Percentiles rank a stretch among this genome's conserved stretches.
Evolutionary conservation across 176 grass and related monocot genomes (phyloP).

Genomic region (Pontederia crassipes): DNA sequence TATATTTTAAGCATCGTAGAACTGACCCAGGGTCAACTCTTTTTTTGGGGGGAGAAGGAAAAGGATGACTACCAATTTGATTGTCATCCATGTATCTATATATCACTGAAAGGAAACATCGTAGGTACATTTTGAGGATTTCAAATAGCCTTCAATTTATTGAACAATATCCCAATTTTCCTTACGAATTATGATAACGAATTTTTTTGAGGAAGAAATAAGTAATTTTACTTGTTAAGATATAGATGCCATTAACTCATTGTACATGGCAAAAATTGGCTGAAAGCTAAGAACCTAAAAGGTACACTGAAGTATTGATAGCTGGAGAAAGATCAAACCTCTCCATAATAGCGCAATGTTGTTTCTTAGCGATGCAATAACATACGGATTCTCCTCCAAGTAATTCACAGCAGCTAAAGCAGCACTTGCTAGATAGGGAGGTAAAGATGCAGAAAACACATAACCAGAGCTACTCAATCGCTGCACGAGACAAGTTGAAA

Average conservation of each 20-base stretch:
- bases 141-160: neutral
- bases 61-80: too few relatives aligned
- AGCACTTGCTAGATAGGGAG: slow-evolving; percentile 83
- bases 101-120: too few relatives aligned
- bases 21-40: too few relatives aligned
- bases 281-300: neutral
- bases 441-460: slow-evolving; percentile 92
- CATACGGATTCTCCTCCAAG: slow-evolving; percentile 73
- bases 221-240: slow-evolving; percentile 6
- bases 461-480: slow-evolving; percentile 85
- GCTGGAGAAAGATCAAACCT: slow-evolving; percentile 26
- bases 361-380: slow-evolving; percentile 52
- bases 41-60: too few relatives aligned
- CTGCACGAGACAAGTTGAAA: slow-evolving; percentile 32
- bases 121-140: too few relatives aligned
- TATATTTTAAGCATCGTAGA: too few relatives aligned
- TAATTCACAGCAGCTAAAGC: slow-evolving; percentile 83
- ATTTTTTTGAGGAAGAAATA: too few relatives aligned
- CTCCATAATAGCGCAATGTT: slow-evolving; percentile 52
- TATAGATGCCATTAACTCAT: slow-evolving; percentile 5
- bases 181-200: neutral
- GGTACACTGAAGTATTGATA: neutral
- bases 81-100: too few relatives aligned
- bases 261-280: neutral
- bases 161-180: too few relatives aligned